phyloP scores from a whole-genome alignment of 768 basidiomycete species.

The Kwoniella sp. region DNA sequence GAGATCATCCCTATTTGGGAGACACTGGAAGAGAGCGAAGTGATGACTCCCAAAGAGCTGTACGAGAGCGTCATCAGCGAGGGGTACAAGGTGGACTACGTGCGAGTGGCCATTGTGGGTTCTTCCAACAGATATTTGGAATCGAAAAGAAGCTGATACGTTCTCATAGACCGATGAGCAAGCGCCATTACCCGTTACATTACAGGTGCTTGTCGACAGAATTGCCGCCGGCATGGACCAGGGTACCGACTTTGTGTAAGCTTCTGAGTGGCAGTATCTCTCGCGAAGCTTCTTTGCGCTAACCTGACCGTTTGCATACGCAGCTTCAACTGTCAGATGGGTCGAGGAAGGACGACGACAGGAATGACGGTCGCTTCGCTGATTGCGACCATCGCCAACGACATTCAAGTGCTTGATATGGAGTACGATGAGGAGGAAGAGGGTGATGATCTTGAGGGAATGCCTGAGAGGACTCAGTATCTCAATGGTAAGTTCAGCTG shows the following conservation, averaged over 20 bases:
- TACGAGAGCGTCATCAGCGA: constrained; percentile 52
- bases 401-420: constrained; percentile 30
- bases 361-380: constrained; percentile 91
- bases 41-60: constrained; percentile 55
- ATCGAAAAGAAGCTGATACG: background rate
- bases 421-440: constrained; percentile 28
- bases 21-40: constrained; percentile 62
- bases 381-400: constrained; percentile 66
- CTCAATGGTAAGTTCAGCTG: constrained; percentile 66
- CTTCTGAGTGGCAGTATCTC: background rate
- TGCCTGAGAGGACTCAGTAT: constrained; percentile 84
- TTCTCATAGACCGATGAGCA: constrained; percentile 86
- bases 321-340: constrained; percentile 95
- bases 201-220: constrained; percentile 75
- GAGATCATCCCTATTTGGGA: constrained; percentile 95
- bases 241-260: constrained; percentile 60
- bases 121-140: background rate
- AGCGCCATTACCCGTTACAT: constrained; percentile 85
- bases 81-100: constrained; percentile 72
- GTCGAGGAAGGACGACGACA: constrained; percentile 73
- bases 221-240: constrained; percentile 62
- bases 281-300: background rate
- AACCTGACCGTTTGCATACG: constrained; percentile 18
- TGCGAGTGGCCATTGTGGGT: constrained; percentile 83
- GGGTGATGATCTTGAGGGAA: constrained; percentile 63